Percentiles rank a stretch among this genome's conserved stretches.
phyloP scores from a whole-genome alignment of 2,329 filamentous ascomycete species.

The Curvularia sp. region DNA sequence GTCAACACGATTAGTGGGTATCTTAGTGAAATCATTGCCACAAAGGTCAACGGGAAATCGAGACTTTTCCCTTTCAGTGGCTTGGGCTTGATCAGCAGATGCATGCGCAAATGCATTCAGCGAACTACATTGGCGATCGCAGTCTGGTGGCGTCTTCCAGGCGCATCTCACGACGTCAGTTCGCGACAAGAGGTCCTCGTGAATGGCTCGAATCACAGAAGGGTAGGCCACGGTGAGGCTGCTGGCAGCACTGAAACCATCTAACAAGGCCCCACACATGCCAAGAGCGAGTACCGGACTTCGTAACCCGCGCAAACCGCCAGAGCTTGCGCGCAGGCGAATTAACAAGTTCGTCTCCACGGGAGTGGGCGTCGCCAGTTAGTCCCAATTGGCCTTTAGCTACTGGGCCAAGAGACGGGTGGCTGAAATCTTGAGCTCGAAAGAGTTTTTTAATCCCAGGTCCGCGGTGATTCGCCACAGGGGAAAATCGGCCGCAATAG shows the following conservation, averaged over 20 bases:
- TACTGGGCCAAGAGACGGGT: background rate
- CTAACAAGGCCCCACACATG: conserved; percentile 4
- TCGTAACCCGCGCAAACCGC: background rate
- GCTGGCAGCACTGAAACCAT: conserved; percentile 3
- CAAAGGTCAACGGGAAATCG: background rate
- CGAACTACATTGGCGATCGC: conserved; percentile 8
- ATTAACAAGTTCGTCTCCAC: conserved; percentile 11
- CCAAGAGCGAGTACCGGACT: conserved; percentile 1
- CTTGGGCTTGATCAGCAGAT: background rate
- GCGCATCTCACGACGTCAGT: background rate
- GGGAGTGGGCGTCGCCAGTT: background rate
- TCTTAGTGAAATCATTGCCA: conserved; percentile 6
- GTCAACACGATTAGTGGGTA: conserved; percentile 6
- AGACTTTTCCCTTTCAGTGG: background rate
- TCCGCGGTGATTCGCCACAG: background rate
- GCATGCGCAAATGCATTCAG: background rate
- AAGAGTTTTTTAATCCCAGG: background rate
- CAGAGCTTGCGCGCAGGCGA: background rate
- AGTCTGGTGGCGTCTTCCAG: background rate
- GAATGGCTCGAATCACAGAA: background rate
- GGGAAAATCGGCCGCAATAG: background rate
- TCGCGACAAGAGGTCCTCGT: background rate
- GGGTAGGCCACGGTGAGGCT: background rate
- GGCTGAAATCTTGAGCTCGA: background rate
- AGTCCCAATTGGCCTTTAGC: background rate